Conservation (phyloP, 306 rosid genomes). For the Casuarina cunninghamiana region DNA sequence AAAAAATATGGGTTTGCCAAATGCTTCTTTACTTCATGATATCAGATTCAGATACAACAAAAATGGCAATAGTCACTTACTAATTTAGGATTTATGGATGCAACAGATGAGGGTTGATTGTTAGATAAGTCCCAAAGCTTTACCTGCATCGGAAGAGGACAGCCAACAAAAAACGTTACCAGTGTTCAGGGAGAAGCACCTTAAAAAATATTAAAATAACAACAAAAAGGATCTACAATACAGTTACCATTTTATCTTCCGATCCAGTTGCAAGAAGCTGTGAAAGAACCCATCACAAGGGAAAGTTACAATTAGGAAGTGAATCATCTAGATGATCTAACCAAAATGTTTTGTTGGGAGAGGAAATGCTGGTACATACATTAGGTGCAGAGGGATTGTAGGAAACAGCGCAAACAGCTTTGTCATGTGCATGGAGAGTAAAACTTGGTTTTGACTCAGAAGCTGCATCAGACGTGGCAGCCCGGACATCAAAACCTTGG, state of each 20-base stretch:
- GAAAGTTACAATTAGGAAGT: conserved; percentile 27
- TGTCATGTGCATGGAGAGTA: conserved; percentile 90
- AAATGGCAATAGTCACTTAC: conserved; percentile 39
- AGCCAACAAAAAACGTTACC: neutral
- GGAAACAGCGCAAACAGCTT: conserved; percentile 70
- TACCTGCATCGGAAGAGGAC: conserved; percentile 49
- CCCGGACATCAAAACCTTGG: conserved; percentile 80
- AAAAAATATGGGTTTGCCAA: neutral
- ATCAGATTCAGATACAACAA: neutral
- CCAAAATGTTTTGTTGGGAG: conserved; percentile 3
- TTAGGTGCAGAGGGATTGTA: conserved; percentile 71
- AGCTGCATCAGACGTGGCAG: conserved; percentile 50
- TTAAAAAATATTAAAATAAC: neutral
- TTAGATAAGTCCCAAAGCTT: conserved; percentile 96
- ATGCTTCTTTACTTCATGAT: neutral
- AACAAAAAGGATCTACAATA: conserved; percentile 7
- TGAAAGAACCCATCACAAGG: conserved; percentile 20
- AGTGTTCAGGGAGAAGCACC: neutral
- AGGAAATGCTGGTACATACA: conserved; percentile 42
- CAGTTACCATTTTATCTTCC: conserved; percentile 70
- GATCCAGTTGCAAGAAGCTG: conserved; percentile 97
- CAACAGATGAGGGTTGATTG: conserved; percentile 75
- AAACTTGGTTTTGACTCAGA: conserved; percentile 61
- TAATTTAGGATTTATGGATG: conserved; percentile 55
- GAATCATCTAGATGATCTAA: conserved; percentile 16